Evolutionary conservation across 1,284 basidiomycete genomes (phyloP).

Genomic region (Trametes hirsuta): DNA sequence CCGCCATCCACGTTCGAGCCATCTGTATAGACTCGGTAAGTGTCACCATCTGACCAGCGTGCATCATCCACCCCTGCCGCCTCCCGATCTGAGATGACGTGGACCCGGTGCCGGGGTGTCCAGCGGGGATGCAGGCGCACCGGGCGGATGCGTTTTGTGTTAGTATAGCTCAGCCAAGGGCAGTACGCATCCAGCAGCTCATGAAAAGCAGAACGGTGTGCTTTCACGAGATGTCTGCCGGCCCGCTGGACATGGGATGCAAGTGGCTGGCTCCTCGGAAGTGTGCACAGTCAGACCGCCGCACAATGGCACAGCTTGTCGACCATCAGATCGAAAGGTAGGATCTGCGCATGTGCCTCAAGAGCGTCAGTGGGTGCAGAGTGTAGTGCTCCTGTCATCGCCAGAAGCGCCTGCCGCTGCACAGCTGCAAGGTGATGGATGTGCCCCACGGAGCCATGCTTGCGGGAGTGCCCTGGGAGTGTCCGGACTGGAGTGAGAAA

Average conservation of each 20-base stretch:
- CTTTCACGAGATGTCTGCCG: constrained; percentile 8
- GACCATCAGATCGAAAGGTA: constrained; percentile 35
- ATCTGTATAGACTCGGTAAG: constrained; percentile 22
- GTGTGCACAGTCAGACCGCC: constrained; percentile 34
- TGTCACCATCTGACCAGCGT: background rate
- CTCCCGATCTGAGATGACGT: constrained; percentile 10
- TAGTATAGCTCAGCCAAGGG: background rate
- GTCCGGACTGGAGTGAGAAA: background rate
- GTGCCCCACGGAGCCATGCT: constrained; percentile 16
- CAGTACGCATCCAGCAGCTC: constrained; percentile 25
- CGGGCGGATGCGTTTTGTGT: constrained; percentile 23
- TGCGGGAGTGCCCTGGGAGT: background rate
- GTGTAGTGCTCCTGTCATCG: constrained; percentile 39
- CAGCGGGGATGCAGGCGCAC: constrained; percentile 15
- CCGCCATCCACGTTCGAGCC: constrained; percentile 12
- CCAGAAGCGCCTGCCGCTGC: constrained; percentile 37
- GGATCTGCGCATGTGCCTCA: constrained; percentile 36
- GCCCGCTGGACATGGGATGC: constrained; percentile 15
- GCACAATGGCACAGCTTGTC: constrained; percentile 31
- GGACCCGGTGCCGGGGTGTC: constrained; percentile 1
- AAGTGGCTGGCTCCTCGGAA: constrained; percentile 40
- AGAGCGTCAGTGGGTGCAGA: constrained; percentile 38
- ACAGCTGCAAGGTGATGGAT: constrained; percentile 26
- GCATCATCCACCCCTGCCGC: constrained; percentile 9
- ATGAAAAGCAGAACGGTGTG: constrained; percentile 26